Percentiles rank a stretch among this genome's conserved stretches.
Conservation (phyloP, 2,329 filamentous ascomycete genomes). For the Monosporascus ibericus region DNA sequence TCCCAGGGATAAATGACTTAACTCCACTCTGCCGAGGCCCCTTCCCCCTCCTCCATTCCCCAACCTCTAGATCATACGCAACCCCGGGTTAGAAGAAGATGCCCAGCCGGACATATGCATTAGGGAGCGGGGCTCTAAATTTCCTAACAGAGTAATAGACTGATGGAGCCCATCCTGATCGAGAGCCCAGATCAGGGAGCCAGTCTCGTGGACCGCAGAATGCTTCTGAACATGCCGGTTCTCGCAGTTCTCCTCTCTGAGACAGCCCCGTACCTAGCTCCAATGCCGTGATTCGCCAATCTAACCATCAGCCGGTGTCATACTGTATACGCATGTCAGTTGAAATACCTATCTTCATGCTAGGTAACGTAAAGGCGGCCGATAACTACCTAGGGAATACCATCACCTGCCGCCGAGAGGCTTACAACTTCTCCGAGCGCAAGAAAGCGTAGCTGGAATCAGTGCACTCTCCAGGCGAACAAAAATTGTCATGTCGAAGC, state of each 20-base stretch:
- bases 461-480: neutral
- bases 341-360: too few species aligned
- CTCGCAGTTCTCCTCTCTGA: too few species aligned
- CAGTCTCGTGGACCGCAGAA: neutral
- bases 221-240: neutral
- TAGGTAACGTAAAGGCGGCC: too few species aligned
- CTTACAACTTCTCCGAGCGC: neutral
- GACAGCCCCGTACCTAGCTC: too few species aligned
- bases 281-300: too few species aligned
- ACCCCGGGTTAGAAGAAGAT: neutral
- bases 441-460: too few species aligned
- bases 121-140: neutral
- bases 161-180: neutral
- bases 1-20: neutral
- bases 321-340: too few species aligned
- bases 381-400: too few species aligned
- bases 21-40: neutral
- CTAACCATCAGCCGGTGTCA: too few species aligned
- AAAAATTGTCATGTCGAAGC: constrained; percentile 39
- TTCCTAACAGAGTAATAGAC: neutral
- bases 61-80: neutral
- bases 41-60: neutral
- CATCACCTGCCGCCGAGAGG: too few species aligned
- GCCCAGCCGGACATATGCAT: neutral
- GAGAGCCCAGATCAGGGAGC: neutral